These are phyloP conservation scores for Geotrichum phurueaensis DNA, from an alignment of 1,139 yeast genomes.

Conservation along the genomic window DNA sequence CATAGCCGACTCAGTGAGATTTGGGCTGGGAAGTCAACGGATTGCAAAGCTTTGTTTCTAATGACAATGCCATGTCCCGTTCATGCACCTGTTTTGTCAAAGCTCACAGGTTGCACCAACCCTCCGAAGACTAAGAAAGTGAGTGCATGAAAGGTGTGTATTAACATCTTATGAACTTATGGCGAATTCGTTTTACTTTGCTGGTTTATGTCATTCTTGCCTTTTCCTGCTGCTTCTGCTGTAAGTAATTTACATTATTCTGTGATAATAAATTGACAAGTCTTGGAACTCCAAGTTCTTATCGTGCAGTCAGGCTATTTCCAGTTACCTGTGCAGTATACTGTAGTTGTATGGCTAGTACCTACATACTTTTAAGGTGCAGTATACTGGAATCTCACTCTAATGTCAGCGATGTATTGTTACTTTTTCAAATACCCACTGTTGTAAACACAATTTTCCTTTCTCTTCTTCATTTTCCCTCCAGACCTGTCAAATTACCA, in stretches of 20 bases:
- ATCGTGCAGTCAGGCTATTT: neutral
- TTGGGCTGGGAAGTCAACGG: neutral
- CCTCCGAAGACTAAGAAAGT: neutral
- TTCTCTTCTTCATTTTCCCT: neutral
- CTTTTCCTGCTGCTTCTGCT: neutral
- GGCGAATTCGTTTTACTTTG: too few species aligned
- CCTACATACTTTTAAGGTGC: neutral
- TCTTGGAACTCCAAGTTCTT: too few species aligned
- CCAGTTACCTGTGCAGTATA: neutral
- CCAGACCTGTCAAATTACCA: neutral
- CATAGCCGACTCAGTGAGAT: too few species aligned
- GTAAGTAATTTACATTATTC: neutral
- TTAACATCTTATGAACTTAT: too few species aligned
- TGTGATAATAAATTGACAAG: neutral
- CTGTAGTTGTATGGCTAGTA: neutral
- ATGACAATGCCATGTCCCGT: neutral
- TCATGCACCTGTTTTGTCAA: neutral
- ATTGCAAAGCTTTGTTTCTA: neutral
- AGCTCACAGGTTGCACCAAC: neutral
- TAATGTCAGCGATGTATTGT: neutral
- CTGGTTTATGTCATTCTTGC: neutral
- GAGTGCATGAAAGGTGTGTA: too few species aligned
- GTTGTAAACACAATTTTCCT: neutral
- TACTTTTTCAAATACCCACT: neutral
- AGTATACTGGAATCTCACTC: neutral